Base-by-base conservation (phyloP, 2,329 filamentous ascomycete genomes). In the Fusarium liriodendri region DNA sequence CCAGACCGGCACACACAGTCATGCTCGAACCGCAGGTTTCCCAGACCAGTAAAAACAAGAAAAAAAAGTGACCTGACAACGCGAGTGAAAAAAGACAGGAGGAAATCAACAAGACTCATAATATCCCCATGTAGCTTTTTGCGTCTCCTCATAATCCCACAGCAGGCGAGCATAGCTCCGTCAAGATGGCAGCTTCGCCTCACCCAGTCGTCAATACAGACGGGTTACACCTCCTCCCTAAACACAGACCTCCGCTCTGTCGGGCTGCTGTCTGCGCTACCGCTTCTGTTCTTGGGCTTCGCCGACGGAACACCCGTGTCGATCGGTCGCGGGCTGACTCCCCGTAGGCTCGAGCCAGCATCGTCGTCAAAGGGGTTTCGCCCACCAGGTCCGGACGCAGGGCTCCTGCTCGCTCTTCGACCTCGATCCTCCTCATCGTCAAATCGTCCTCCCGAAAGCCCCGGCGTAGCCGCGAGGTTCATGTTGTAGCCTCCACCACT, bases 261-360 rank as follows among this genome's bases (percentile, higher is more conserved):
- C n/a, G 90, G 90, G 79, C 90, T 92, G 66, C 89, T 87, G 33
- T 85, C 84, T 27, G 74, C 76, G 72, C 83, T 84, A 10, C 81
- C 83, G 22, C 79, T 76, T 47, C 71, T 75, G 33, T 72, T 70
- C 73, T 75, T 77, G 13, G 73, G 75, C 50, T 77, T 77, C 66
- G 45, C 6, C 16, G 20, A 9, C 8, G 69, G 74, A 6, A 82
- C 82, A 40, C 83, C 80, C 33, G 87, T 87, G 59, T 90, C 86
- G 75, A 93, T 89, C n/a, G 94, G 94, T 74, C 94, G 83, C 4
- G 94, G 94, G 81, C 93, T 96, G 33, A 95, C 91, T 29, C 93
- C 93, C 64, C 93, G 84, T 82, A 94, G 77, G 80, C 90, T 92
- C 71, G 87, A 85, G 80, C 90, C 91, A 6, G 89, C 90, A 33